phyloP scores from a whole-genome alignment of 148 eudicot genomes.

The Arctostaphylos glauca region DNA sequence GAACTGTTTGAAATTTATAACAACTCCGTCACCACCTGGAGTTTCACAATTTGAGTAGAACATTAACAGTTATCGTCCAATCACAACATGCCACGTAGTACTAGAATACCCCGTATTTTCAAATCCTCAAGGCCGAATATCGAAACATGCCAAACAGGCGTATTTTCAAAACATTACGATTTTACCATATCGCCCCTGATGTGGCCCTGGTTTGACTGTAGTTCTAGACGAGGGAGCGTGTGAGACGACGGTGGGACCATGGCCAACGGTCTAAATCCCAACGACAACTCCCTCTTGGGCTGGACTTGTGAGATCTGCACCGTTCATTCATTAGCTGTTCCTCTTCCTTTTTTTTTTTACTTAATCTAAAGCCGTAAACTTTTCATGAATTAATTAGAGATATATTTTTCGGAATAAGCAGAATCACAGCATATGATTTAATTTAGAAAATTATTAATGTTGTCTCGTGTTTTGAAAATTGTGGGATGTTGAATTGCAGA shows the following conservation, averaged over 20 bases:
- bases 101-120: neutral
- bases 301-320: no score
- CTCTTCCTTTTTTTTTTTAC: no score
- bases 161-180: neutral
- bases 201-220: neutral
- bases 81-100: constrained; percentile 1
- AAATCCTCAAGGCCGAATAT: neutral
- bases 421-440: no score
- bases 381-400: no score
- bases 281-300: neutral
- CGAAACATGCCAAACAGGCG: neutral
- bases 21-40: neutral
- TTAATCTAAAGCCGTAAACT: no score
- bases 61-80: neutral
- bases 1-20: neutral
- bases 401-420: no score
- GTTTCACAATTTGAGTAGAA: neutral
- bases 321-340: no score
- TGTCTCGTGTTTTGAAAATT: no score
- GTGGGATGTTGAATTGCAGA: no score
- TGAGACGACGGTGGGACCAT: neutral
- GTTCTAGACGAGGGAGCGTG: neutral
- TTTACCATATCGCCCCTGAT: neutral
- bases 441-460: no score
- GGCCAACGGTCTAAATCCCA: constrained; percentile 16